Percentiles rank a stretch among this genome's conserved stretches.
These are phyloP conservation scores for Aspergillus sp. DNA, from an alignment of 2,329 filamentous ascomycete species.

Conservation along the genomic window DNA sequence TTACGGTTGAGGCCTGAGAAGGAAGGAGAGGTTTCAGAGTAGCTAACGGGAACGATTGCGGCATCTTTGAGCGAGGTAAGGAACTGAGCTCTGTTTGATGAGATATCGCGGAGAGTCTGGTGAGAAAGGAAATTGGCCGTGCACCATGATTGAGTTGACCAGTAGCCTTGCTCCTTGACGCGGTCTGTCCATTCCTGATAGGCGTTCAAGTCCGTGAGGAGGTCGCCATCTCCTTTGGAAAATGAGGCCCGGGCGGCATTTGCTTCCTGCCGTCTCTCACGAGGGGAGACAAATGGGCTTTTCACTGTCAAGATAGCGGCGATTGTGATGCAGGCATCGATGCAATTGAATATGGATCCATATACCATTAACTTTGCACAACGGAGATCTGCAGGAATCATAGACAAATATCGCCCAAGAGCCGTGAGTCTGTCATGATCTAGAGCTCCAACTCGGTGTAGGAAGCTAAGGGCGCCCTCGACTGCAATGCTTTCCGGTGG, in stretches of 20 bases:
- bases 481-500: constrained; percentile 84
- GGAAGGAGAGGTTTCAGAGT: constrained; percentile 38
- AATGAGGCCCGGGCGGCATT: constrained; percentile 75
- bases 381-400: constrained; percentile 89
- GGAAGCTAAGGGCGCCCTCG: constrained; percentile 75
- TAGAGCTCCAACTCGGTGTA: constrained; percentile 83
- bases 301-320: constrained; percentile 88
- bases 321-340: constrained; percentile 84
- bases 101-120: constrained; percentile 83
- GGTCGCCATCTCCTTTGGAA: constrained; percentile 75
- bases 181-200: constrained; percentile 80
- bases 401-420: constrained; percentile 86
- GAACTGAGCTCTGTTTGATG: constrained; percentile 82
- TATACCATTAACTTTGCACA: constrained; percentile 96
- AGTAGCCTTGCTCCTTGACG: constrained; percentile 48
- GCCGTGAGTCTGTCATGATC: constrained; percentile 85
- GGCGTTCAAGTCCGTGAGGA: constrained; percentile 81
- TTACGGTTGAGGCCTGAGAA: constrained; percentile 41
- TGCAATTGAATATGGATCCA: constrained; percentile 87
- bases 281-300: constrained; percentile 82
- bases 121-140: constrained; percentile 80
- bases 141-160: constrained; percentile 67
- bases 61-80: constrained; percentile 81
- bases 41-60: constrained; percentile 67
- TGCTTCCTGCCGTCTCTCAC: constrained; percentile 78